Conservation (phyloP, 2,329 filamentous ascomycete species). For the Alternaria dauci region DNA sequence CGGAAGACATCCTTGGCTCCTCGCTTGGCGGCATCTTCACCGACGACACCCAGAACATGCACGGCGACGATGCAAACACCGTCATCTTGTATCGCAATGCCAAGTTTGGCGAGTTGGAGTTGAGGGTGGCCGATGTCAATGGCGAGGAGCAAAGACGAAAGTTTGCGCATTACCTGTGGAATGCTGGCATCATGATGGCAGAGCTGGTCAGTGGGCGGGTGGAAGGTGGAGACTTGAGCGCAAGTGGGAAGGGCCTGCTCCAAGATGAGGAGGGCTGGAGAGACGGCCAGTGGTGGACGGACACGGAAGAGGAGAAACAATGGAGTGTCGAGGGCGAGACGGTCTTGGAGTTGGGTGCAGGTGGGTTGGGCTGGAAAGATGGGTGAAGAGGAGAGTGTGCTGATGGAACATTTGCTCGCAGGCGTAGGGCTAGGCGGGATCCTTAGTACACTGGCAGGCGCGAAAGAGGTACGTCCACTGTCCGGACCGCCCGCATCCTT, state of each 20-base stretch:
- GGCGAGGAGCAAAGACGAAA: conserved; percentile 65
- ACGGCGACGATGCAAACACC: conserved; percentile 67
- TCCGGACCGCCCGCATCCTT: background rate
- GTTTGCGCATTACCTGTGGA: conserved; percentile 79
- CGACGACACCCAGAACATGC: conserved; percentile 71
- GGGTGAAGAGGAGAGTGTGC: conserved; percentile 26
- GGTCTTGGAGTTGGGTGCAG: conserved; percentile 73
- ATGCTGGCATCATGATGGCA: conserved; percentile 62
- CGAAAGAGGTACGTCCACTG: conserved; percentile 51
- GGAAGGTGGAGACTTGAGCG: conserved; percentile 17
- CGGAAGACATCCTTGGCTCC: conserved; percentile 68
- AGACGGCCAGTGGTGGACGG: conserved; percentile 45
- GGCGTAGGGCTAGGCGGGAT: conserved; percentile 60
- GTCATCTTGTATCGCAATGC: conserved; percentile 66
- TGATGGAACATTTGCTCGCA: conserved; percentile 37
- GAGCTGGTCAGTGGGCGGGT: conserved; percentile 52
- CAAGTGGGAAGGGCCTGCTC: conserved; percentile 30
- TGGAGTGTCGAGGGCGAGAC: conserved; percentile 61
- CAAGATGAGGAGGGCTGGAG: conserved; percentile 32
- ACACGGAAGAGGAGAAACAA: conserved; percentile 37
- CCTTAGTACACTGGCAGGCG: conserved; percentile 55
- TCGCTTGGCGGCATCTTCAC: conserved; percentile 72
- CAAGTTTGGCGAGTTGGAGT: conserved; percentile 45
- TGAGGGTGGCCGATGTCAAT: conserved; percentile 56
- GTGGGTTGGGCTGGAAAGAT: conserved; percentile 56